Conservation (phyloP, 1,284 basidiomycete genomes). For the Cutaneotrichosporon dermatis region DNA sequence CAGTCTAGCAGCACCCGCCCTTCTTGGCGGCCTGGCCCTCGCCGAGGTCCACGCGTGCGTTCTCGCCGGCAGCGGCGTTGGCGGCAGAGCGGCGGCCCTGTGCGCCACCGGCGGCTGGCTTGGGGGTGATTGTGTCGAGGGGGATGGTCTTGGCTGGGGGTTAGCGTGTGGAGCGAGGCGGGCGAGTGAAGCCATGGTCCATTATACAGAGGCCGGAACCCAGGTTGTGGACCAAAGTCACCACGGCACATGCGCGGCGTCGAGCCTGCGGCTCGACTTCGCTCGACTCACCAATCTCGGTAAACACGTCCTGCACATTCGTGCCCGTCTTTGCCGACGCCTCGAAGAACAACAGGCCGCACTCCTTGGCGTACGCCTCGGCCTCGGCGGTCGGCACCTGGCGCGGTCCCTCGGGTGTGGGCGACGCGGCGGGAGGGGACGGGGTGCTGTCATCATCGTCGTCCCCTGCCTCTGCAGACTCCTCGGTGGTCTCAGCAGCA, state of each 20-base stretch:
- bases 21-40: constrained; percentile 53
- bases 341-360: constrained; percentile 91
- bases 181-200: no score
- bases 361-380: constrained; percentile 90
- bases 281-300: constrained; percentile 77
- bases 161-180: not conserved
- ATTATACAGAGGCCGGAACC: no score
- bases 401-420: constrained; percentile 61
- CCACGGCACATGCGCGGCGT: no score
- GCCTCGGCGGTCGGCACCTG: constrained; percentile 92
- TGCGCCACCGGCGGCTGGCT: constrained; percentile 56
- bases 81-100: constrained; percentile 55
- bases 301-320: constrained; percentile 94
- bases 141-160: constrained; percentile 86
- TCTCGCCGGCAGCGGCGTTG: constrained; percentile 54
- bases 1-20: constrained; percentile 41
- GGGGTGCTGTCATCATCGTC: constrained; percentile 40
- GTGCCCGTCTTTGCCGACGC: constrained; percentile 97
- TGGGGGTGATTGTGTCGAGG: constrained; percentile 84
- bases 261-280: no score
- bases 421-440: constrained; percentile 34
- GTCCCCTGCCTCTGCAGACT: constrained; percentile 57
- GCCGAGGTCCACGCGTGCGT: constrained; percentile 67
- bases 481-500: constrained; percentile 37
- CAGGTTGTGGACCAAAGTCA: no score